Evolutionary conservation across 2,329 filamentous ascomycete species (phyloP).

Genomic region (Cryphonectria japonica): DNA sequence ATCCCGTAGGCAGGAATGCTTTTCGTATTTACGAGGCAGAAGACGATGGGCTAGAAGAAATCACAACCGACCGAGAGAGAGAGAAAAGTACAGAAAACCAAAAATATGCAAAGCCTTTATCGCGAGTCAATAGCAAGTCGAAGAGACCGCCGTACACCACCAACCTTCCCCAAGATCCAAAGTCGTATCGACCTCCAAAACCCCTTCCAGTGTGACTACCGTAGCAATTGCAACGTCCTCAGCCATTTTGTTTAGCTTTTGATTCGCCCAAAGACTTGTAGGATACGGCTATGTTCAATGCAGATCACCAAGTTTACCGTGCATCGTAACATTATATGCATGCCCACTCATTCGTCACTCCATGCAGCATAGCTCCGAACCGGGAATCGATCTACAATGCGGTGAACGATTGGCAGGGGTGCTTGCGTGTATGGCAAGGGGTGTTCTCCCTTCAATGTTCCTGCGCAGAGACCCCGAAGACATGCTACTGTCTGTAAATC

Average conservation of each 20-base stretch:
- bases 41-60: not conserved
- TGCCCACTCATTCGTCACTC: not conserved
- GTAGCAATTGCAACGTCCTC: not conserved
- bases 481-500: too few relatives aligned
- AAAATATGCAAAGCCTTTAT: not conserved
- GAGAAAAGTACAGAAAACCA: not conserved
- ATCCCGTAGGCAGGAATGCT: not conserved
- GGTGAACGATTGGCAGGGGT: not conserved
- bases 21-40: constrained; percentile 2
- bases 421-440: not conserved
- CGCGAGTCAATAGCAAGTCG: not conserved
- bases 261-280: not conserved
- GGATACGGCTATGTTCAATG: not conserved
- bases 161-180: not conserved
- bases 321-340: not conserved
- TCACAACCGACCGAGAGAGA: not conserved
- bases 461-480: not conserved
- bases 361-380: not conserved
- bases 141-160: not conserved
- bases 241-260: not conserved
- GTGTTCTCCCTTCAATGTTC: not conserved
- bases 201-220: not conserved
- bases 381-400: not conserved
- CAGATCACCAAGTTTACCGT: not conserved
- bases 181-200: not conserved